A percentile compares a stretch with the other conserved stretches of the same genome.
These are phyloP conservation scores for cucumber (Cucumis sativus) DNA, from an alignment of 306 rosid genomes.

Conservation along the genomic window Cucumber_9930_V3 NC_026657.2:9158001-9158500, in stretches of 20 bases:
- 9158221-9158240: not conserved
- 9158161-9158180: not conserved
- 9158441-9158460: constrained; percentile 75
- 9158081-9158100: too few relatives aligned
- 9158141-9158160: not conserved
- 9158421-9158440: not conserved
- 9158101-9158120: too few relatives aligned
- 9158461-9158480: constrained; percentile 96
- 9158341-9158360: not conserved
- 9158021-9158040: too few relatives aligned
- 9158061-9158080: too few relatives aligned
- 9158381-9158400: not conserved
- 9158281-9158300: not conserved
- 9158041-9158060: too few relatives aligned
- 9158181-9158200: not conserved
- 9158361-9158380: not conserved
- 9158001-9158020: too few relatives aligned
- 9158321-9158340: not conserved
- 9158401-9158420: not conserved
- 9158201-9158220: not conserved
- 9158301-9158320: not conserved
- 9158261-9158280: not conserved
- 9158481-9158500: constrained; percentile 93
- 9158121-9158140: not conserved
- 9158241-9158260: not conserved